These are phyloP conservation scores for Aspergillus quadrilineatus DNA, from an alignment of 2,329 filamentous ascomycete species.

Conservation along the genomic window DNA sequence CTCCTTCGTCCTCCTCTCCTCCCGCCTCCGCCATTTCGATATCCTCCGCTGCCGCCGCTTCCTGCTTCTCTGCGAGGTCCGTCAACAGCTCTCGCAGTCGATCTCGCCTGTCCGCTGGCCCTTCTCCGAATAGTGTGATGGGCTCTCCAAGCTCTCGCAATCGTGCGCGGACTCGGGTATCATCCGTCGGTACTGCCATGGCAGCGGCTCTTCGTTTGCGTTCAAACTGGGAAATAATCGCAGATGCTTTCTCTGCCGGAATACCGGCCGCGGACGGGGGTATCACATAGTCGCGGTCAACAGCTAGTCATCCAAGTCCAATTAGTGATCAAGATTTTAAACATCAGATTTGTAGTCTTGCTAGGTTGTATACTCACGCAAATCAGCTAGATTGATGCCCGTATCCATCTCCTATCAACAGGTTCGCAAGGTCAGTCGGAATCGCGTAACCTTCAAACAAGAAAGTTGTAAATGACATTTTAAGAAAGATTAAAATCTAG, in stretches of 20 bases:
- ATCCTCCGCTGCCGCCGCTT: constrained; percentile 47
- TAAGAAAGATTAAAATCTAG: not conserved
- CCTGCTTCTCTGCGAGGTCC: constrained; percentile 65
- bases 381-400: constrained; percentile 62
- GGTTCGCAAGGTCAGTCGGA: constrained; percentile 22
- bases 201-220: constrained; percentile 85
- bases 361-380: constrained; percentile 53
- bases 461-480: not conserved
- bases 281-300: constrained; percentile 83
- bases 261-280: constrained; percentile 64
- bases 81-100: constrained; percentile 78
- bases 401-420: constrained; percentile 51
- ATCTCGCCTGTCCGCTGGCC: constrained; percentile 79
- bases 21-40: constrained; percentile 54
- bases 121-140: constrained; percentile 91
- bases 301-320: constrained; percentile 42
- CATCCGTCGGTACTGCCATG: constrained; percentile 90
- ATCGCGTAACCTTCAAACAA: constrained; percentile 8
- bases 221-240: constrained; percentile 82
- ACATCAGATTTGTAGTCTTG: not conserved
- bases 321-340: constrained; percentile 3
- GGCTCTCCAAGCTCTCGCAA: constrained; percentile 89
- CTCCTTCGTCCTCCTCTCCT: constrained; percentile 57
- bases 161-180: constrained; percentile 75
- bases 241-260: constrained; percentile 77